phyloP scores from a whole-genome alignment of 2,329 filamentous ascomycete genomes.

The Fusarium napiforme region DNA sequence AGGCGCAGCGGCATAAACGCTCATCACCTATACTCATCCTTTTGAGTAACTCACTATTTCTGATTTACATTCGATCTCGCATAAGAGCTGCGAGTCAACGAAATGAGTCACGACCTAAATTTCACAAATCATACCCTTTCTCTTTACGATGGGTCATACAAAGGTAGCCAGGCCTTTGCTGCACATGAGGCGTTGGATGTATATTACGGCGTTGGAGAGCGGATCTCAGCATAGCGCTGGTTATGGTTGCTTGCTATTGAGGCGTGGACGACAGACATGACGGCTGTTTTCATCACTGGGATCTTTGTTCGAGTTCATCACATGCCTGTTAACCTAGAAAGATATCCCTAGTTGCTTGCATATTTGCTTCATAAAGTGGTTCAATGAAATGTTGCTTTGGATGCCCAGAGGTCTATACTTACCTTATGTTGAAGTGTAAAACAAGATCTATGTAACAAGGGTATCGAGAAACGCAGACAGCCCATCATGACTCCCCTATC shows the following conservation, averaged over 20 bases:
- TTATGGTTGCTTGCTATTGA: constrained; percentile 7
- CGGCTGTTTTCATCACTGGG: constrained; percentile 7
- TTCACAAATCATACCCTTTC: constrained; percentile 8
- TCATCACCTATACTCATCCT: not conserved
- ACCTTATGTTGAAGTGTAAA: not conserved
- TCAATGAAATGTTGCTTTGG: not conserved
- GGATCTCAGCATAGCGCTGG: constrained; percentile 5
- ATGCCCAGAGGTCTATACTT: not conserved
- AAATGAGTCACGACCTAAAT: constrained; percentile 17
- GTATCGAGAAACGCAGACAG: not conserved
- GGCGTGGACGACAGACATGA: not conserved
- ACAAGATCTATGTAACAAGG: not conserved
- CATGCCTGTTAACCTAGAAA: constrained; percentile 8
- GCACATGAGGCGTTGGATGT: constrained; percentile 29
- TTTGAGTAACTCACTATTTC: not conserved
- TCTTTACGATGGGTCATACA: not conserved
- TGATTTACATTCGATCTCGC: not conserved
- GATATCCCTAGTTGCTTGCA: constrained; percentile 14
- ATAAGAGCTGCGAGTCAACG: not conserved
- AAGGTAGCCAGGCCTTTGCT: not conserved
- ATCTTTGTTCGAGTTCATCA: constrained; percentile 11
- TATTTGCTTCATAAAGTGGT: not conserved
- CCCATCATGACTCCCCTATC: constrained; percentile 12
- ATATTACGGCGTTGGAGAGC: constrained; percentile 29
- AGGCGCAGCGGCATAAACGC: not conserved